Base-by-base conservation (phyloP, 2,329 filamentous ascomycete species). In the Alternaria consortialis region DNA sequence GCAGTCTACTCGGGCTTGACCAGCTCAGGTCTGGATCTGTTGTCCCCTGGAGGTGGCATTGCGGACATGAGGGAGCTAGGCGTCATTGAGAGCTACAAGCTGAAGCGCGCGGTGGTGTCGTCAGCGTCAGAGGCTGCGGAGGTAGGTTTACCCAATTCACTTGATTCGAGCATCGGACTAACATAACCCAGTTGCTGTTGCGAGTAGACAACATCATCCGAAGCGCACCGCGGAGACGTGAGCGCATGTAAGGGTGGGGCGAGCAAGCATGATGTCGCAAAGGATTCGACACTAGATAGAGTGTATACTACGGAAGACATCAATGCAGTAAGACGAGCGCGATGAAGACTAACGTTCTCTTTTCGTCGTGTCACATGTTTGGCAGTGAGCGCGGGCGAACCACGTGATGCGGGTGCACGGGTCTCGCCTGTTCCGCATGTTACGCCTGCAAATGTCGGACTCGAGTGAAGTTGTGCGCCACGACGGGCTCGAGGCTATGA, bases 151-250 rank as follows among this genome's bases (percentile, higher is more conserved):
- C 34, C 47, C 20, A 61, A 62, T 47, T 25, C 27, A 12, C n/a
- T 25, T 36, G 40, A 17, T 6, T 31, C 13, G 23, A 20, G 54
- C 61, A 46, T 40, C 43, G 25, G 50, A 60, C 78, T 82, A 70
- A 82, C 64, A 27, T 46, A 40, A 55, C 48, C 54, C 70, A 94
- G 91, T 85, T 98, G 67, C 86, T 99, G 65, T 85, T 99, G 68
- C 88, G 95, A 77, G 95, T 99, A 53, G 95, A 99, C 83, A 95
- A 98, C 80, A 99, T 99, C 79, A 98, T 99, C 79, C 90, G 94
- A 64, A 92, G 93, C 53, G 95, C 95, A 53, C 95, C 95, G 54
- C 86, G 95, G 78, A 89, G 87, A 82, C 86, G 93, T 65, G 91
- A 94, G 80, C 87, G 91, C 72, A 90, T 91, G 85, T 92, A 82